Conservation (phyloP, 1,139 yeast species). For the Yamadazyma trypodendri region DNA sequence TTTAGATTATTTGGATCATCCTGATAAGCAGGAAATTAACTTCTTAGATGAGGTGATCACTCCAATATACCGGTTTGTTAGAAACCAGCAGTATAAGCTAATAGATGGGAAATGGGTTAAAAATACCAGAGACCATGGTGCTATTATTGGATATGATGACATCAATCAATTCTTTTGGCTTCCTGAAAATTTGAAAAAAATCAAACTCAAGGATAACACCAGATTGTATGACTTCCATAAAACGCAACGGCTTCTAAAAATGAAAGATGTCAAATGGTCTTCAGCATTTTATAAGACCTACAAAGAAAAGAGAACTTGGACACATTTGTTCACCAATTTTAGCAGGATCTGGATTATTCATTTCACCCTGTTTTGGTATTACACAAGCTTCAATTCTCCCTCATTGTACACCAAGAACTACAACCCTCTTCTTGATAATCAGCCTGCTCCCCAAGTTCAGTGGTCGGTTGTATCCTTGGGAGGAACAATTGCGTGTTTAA, state of each 20-base stretch:
- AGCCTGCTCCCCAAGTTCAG: conserved; percentile 62
- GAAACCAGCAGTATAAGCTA: conserved; percentile 41
- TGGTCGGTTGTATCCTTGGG: conserved; percentile 69
- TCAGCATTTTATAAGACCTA: conserved; percentile 70
- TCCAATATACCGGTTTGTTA: conserved; percentile 44
- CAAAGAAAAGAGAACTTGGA: conserved; percentile 73
- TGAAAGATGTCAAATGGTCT: conserved; percentile 61
- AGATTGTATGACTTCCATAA: conserved; percentile 45
- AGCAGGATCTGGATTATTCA: conserved; percentile 85
- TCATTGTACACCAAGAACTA: conserved; percentile 68
- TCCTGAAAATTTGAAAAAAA: conserved; percentile 54
- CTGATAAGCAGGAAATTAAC: conserved; percentile 8
- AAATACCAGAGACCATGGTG: conserved; percentile 64
- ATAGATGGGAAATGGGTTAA: conserved; percentile 42
- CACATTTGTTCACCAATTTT: conserved; percentile 73
- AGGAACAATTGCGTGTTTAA: conserved; percentile 64
- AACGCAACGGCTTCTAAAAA: conserved; percentile 42
- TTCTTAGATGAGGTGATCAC: conserved; percentile 42
- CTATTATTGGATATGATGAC: conserved; percentile 82
- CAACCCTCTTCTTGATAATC: conserved; percentile 54
- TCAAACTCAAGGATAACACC: conserved; percentile 42
- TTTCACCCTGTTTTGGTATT: conserved; percentile 76
- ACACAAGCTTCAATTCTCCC: conserved; percentile 75
- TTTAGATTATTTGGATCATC: conserved; percentile 20
- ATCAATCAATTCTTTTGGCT: conserved; percentile 86